A percentile compares a stretch with the other conserved stretches of the same genome.
These are phyloP conservation scores for Cairneyella variabilis DNA, from an alignment of 495 filamentous ascomycete genomes.

Conservation along the genomic window DNA sequence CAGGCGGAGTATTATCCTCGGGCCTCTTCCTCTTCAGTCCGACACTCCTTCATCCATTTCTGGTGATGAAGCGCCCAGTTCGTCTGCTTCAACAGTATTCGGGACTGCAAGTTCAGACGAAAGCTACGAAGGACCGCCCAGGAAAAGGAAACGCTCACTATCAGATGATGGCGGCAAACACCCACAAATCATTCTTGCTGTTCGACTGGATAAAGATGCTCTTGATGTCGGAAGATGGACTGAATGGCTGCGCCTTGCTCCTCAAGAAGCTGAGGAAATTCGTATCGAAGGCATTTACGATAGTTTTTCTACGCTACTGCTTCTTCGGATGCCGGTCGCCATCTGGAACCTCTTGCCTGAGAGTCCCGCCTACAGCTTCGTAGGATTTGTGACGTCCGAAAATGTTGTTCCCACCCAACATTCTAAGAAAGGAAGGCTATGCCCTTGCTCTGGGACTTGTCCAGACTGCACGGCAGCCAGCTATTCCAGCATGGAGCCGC, in stretches of 20 bases:
- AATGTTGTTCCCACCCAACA: too few species aligned
- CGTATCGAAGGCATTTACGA: constrained; percentile 4
- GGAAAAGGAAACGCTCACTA: background rate
- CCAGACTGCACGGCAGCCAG: too few species aligned
- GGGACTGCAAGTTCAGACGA: background rate
- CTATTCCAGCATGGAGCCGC: too few species aligned
- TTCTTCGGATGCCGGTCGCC: background rate
- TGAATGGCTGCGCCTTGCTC: background rate
- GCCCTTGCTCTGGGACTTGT: too few species aligned
- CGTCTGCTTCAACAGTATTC: background rate
- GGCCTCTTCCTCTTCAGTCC: background rate
- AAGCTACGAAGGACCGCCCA: background rate
- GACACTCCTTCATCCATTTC: background rate
- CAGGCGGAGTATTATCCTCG: constrained; percentile 3
- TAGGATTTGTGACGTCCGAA: constrained; percentile 7
- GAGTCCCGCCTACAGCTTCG: constrained; percentile 3
- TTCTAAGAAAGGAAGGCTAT: too few species aligned
- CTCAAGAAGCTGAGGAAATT: background rate
- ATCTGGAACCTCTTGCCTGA: constrained; percentile 4
- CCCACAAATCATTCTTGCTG: background rate
- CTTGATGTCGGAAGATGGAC: background rate
- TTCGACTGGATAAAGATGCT: background rate
- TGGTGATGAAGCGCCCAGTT: background rate
- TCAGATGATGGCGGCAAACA: background rate
- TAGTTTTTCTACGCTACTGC: background rate